These are phyloP conservation scores for Schizophyllum commune DNA, from an alignment of 1,284 basidiomycete genomes.

Conservation along the genomic window DNA sequence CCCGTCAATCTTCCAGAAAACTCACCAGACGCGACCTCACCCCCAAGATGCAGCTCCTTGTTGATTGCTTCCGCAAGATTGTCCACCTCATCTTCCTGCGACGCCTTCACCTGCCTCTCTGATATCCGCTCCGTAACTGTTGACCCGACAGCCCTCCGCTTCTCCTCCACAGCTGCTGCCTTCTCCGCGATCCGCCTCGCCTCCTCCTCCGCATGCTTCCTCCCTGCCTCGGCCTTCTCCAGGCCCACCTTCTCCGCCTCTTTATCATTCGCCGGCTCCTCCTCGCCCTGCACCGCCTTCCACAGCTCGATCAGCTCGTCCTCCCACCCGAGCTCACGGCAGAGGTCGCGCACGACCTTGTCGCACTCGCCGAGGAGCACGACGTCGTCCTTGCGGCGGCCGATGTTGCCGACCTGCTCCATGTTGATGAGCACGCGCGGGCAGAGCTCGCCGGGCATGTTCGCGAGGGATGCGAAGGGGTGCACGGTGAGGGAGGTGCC, in stretches of 20 bases:
- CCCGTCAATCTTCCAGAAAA: background rate
- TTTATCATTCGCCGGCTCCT: slow-evolving; percentile 27
- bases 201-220: slow-evolving; percentile 2
- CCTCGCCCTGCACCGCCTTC: slow-evolving; percentile 24
- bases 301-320: slow-evolving; percentile 52
- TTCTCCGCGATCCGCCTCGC: slow-evolving; percentile 2
- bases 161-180: background rate
- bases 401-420: slow-evolving; percentile 57
- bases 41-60: slow-evolving; percentile 18
- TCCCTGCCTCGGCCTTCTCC: slow-evolving; percentile 5
- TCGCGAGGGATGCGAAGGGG: slow-evolving; percentile 65
- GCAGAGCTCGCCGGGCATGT: slow-evolving; percentile 39
- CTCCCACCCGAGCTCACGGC: slow-evolving; percentile 61
- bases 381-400: slow-evolving; percentile 45
- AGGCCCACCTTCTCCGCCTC: slow-evolving; percentile 20
- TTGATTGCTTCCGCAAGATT: slow-evolving; percentile 26
- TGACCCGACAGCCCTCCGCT: slow-evolving; percentile 1
- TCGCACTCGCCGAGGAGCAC: slow-evolving; percentile 65
- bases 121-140: background rate
- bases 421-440: slow-evolving; percentile 69
- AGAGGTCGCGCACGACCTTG: slow-evolving; percentile 49
- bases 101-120: background rate
- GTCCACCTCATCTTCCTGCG: slow-evolving; percentile 18
- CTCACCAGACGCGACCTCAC: background rate
- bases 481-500: slow-evolving; percentile 85